These are phyloP conservation scores for Leccinum imitatum DNA, from an alignment of 768 basidiomycete species.

Conservation along the genomic window DNA sequence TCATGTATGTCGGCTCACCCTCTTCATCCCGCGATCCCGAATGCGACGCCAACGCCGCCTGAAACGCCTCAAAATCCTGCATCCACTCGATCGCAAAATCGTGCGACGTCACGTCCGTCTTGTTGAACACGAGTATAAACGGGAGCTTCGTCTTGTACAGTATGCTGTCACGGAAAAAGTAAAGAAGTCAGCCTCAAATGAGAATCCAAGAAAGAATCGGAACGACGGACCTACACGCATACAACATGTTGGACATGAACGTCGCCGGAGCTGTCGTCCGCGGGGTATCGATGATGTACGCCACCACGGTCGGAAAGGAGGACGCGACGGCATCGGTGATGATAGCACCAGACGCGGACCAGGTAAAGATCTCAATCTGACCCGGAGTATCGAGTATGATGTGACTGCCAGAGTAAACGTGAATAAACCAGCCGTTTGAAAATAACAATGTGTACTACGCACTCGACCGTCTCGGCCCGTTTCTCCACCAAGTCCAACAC, in stretches of 20 bases:
- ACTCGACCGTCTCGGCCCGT: conserved; percentile 86
- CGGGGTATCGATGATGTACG: conserved; percentile 97
- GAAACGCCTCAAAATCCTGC: conserved; percentile 96
- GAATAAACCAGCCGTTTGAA: not conserved
- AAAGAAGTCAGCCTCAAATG: not conserved
- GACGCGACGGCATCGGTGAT: conserved; percentile 97
- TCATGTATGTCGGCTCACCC: conserved; percentile 97
- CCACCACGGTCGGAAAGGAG: conserved; percentile 89
- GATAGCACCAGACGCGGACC: conserved; percentile 98
- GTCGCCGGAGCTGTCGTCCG: conserved; percentile 92
- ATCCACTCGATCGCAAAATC: conserved; percentile 97
- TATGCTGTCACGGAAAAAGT: conserved; percentile 52
- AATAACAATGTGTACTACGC: conserved; percentile 39
- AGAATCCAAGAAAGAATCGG: conserved; percentile 2
- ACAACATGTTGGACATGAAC: conserved; percentile 99
- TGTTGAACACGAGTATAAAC: conserved; percentile 98
- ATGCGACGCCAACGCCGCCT: conserved; percentile 77
- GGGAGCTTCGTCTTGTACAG: conserved; percentile 97
- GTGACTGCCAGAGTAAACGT: conserved; percentile 52
- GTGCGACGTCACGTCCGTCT: conserved; percentile 90
- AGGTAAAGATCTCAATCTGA: conserved; percentile 99
- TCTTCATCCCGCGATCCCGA: conserved; percentile 67
- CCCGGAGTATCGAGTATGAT: conserved; percentile 96
- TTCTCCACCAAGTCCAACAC: conserved; percentile 91
- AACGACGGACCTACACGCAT: conserved; percentile 80